Base-by-base conservation (phyloP, 768 basidiomycete genomes). In the Termitomyces titanicus region DNA sequence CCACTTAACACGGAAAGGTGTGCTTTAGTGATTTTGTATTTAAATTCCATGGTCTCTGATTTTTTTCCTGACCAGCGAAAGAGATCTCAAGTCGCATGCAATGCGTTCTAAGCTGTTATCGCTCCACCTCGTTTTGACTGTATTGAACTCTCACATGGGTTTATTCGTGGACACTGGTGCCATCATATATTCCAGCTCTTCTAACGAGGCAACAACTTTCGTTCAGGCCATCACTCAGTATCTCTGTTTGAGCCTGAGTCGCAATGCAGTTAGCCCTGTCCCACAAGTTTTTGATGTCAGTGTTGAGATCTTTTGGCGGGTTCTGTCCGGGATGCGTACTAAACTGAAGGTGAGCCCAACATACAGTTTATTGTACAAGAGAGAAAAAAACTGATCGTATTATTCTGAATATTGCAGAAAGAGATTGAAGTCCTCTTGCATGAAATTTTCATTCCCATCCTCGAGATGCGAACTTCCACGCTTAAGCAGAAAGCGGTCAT, bases 371-470 rank as follows among this genome's bases (percentile, higher is more conserved):
- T 43, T 46, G 37, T 44, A 55, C 39, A 37, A 38, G 17, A 40
- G 29, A 48, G 52, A 34, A 3, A 15, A 27, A 44, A 11, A 38
- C 24, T 27, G 24, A 49, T 24, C 62, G 31, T 37, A 22, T 42
- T 43, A 33, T 37, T n/a, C 37, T 45, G 53, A 37, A 55, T 46
- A 46, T 15, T 63, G 43, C 67, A 98, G 96, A 97, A 98, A 89
- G 97, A 99, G 70, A 98, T 98, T 54, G 96, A 98, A 70, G 94
- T 99, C 35, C 78, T 99, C n/a, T 71, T 99, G 46, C 95, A 97
- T 63, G 97, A 99, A 70, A 98, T 99, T 59, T 99, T 98, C 76
- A 86, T 98, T 53, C 97, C 97, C 2, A 96, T 99, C 46, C 77
- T 98, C 55, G 97, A 99, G 72, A 98, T 99, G 94, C 86, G 88